A percentile compares a stretch with the other conserved stretches of the same genome.
These are phyloP conservation scores for Capronia epimyces DNA, from an alignment of 2,329 filamentous ascomycete genomes.

Conservation along the genomic window DNA sequence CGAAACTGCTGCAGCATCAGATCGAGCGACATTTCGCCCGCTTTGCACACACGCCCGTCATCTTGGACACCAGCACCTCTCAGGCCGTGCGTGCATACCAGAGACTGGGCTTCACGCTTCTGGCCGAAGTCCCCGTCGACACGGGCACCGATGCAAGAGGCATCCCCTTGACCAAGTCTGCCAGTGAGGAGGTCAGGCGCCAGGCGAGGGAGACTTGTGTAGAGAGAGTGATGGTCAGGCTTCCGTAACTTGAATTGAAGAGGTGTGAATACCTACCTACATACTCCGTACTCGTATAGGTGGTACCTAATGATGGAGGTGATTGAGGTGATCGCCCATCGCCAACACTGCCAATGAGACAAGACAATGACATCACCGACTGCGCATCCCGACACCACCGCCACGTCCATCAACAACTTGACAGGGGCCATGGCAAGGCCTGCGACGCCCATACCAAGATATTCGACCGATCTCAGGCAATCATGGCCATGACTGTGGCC, in stretches of 20 bases:
- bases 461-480: no score
- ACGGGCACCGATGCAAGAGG: slow-evolving; percentile 17
- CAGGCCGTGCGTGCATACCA: slow-evolving; percentile 15
- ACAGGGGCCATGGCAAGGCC: no score
- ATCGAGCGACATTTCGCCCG: slow-evolving; percentile 14
- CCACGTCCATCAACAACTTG: no score
- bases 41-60: slow-evolving; percentile 15
- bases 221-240: slow-evolving; percentile 16
- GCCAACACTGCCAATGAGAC: no score
- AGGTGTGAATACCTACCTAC: no score
- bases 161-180: slow-evolving; percentile 9
- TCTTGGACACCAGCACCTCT: slow-evolving; percentile 17
- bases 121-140: slow-evolving; percentile 12
- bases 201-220: slow-evolving; percentile 15
- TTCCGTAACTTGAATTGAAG: background rate
- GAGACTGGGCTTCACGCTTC: slow-evolving; percentile 15
- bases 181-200: slow-evolving; percentile 7
- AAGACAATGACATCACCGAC: no score
- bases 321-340: no score
- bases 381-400: no score
- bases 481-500: no score
- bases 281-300: no score
- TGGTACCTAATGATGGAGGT: no score
- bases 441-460: no score
- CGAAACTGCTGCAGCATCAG: slow-evolving; percentile 12